A percentile compares a stretch with the other conserved stretches of the same genome.
Evolutionary conservation across 345 rosid species (phyloP).

Genomic region (Gossypioides kirkii): DNA sequence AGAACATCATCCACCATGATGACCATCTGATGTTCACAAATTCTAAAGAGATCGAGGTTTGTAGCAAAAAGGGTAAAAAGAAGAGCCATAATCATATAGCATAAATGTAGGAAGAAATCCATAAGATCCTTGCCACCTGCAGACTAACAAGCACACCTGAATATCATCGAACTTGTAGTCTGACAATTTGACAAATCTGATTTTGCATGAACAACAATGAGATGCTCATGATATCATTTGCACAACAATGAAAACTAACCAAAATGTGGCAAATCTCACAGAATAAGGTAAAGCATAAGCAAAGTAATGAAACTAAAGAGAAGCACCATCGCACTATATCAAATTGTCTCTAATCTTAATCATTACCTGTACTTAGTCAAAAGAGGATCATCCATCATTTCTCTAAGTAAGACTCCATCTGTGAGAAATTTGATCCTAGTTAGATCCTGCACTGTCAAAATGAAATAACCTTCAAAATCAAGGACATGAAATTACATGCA

Average conservation of each 20-base stretch:
- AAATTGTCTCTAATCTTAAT: constrained; percentile 13
- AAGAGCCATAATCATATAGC: not conserved
- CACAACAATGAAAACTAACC: not conserved
- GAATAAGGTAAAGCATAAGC: not conserved
- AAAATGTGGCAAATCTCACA: not conserved
- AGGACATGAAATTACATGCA: not conserved
- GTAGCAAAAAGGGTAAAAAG: not conserved
- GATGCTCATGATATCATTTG: not conserved
- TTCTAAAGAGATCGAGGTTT: not conserved
- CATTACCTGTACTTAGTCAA: constrained; percentile 87
- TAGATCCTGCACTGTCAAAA: constrained; percentile 56
- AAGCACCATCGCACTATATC: not conserved
- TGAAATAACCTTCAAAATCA: constrained; percentile 12
- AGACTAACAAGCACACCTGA: not conserved
- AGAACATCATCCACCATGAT: not conserved
- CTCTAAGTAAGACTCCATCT: constrained; percentile 88
- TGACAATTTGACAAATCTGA: constrained; percentile 1
- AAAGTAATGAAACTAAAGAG: not conserved
- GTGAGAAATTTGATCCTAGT: constrained; percentile 87
- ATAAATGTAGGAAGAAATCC: not conserved
- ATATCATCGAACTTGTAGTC: constrained; percentile 5
- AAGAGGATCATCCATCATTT: constrained; percentile 99
- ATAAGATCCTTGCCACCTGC: not conserved
- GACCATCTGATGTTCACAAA: not conserved
- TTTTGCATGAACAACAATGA: not conserved